phyloP scores from a whole-genome alignment of 768 basidiomycete genomes.

The Kondoa malvinella region DNA sequence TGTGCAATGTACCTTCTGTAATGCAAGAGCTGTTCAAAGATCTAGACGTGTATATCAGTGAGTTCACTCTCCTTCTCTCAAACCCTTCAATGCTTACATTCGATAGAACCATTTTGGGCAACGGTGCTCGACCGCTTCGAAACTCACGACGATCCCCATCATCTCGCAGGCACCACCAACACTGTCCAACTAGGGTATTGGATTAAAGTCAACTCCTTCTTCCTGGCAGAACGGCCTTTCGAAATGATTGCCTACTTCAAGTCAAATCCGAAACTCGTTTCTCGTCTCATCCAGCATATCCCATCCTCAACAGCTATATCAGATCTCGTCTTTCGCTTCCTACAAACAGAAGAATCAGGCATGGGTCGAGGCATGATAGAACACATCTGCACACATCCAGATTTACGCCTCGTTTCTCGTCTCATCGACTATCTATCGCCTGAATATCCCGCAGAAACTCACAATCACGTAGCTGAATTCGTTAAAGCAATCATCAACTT shows the following conservation, averaged over 20 bases:
- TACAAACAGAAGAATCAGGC: conserved; percentile 71
- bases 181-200: conserved; percentile 77
- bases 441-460: conserved; percentile 55
- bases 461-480: conserved; percentile 71
- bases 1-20: conserved; percentile 4
- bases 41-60: conserved; percentile 12
- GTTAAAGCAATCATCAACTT: conserved; percentile 89
- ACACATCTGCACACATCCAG: conserved; percentile 51
- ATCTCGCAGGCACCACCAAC: not conserved
- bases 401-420: conserved; percentile 46
- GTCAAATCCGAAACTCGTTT: conserved; percentile 59
- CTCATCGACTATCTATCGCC: conserved; percentile 72
- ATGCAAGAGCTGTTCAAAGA: conserved; percentile 14
- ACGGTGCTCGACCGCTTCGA: conserved; percentile 9
- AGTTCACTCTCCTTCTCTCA: not conserved
- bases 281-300: conserved; percentile 65
- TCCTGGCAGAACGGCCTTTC: conserved; percentile 60
- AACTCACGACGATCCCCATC: not conserved
- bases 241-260: conserved; percentile 89
- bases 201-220: conserved; percentile 77
- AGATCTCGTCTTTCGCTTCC: conserved; percentile 74
- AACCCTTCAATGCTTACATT: not conserved
- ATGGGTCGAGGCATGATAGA: conserved; percentile 68
- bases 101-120: conserved; percentile 18
- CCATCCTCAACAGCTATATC: conserved; percentile 69